Evolutionary conservation across 1,284 basidiomycete species (phyloP).

Genomic region (Ustilago tritici): DNA sequence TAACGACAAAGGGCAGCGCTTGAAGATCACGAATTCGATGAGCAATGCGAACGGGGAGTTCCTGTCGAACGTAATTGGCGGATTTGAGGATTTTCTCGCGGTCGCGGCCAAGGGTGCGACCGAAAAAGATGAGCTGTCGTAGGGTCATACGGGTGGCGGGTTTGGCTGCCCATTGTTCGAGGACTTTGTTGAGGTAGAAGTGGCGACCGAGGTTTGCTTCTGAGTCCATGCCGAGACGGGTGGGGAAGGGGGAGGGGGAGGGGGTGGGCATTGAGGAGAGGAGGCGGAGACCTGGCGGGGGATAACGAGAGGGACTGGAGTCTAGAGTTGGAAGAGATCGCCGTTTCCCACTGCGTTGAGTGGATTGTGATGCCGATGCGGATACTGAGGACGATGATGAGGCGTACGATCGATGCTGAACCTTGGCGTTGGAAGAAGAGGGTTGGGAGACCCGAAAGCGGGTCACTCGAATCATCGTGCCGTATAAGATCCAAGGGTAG

Average conservation of each 20-base stretch:
- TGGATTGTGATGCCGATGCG: not conserved
- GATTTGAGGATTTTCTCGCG: constrained; percentile 71
- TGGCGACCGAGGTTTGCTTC: constrained; percentile 71
- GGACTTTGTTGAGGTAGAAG: constrained; percentile 86
- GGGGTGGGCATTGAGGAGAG: constrained; percentile 4
- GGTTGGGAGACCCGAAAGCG: not conserved
- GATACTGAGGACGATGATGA: not conserved
- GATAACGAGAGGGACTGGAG: not conserved
- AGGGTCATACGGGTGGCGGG: constrained; percentile 81
- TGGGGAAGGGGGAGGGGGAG: not conserved
- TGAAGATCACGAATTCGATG: constrained; percentile 89
- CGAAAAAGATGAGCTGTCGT: constrained; percentile 79
- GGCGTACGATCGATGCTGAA: not conserved
- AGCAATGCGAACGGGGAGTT: constrained; percentile 86
- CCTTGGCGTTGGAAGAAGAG: not conserved
- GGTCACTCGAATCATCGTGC: not conserved
- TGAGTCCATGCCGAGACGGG: constrained; percentile 33
- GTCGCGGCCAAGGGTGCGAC: constrained; percentile 54
- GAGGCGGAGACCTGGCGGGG: constrained; percentile 18
- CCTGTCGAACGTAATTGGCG: constrained; percentile 88
- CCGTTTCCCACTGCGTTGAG: too few species aligned
- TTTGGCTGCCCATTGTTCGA: constrained; percentile 83
- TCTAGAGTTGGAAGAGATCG: not conserved
- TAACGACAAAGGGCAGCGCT: constrained; percentile 85
- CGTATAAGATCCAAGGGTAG: not conserved